Evolutionary conservation across 2,329 filamentous ascomycete species (phyloP).

Genomic region (Aspergillus fructus): DNA sequence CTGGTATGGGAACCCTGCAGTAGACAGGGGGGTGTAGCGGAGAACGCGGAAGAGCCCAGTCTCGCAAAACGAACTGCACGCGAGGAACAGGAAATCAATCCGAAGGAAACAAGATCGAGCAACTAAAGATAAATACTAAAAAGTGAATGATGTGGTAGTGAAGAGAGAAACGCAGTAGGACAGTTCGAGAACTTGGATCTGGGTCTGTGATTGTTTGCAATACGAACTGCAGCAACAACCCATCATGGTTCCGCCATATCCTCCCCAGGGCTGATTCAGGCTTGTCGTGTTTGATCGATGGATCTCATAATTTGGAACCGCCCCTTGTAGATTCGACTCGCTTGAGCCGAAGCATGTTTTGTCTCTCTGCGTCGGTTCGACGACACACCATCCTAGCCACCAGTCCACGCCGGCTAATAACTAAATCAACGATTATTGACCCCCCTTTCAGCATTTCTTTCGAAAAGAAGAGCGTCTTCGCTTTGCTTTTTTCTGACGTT

Average conservation of each 20-base stretch:
- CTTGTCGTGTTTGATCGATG: neutral
- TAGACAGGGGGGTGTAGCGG: slow-evolving; percentile 2
- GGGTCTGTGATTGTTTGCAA: slow-evolving; percentile 1
- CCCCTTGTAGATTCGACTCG: neutral
- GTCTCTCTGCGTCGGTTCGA: neutral
- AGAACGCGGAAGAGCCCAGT: neutral
- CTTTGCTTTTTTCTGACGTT: neutral
- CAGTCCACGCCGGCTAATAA: neutral
- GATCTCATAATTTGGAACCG: neutral
- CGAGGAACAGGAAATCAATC: slow-evolving; percentile 6
- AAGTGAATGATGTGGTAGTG: slow-evolving; percentile 16
- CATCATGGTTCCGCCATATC: neutral
- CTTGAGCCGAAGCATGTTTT: neutral
- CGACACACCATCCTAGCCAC: neutral
- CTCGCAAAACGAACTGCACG: neutral
- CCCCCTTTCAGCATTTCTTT: neutral
- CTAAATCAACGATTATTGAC: neutral
- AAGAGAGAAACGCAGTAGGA: slow-evolving; percentile 20
- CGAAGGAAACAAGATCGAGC: neutral
- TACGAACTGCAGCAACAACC: neutral
- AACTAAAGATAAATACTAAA: slow-evolving; percentile 1
- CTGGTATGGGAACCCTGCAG: slow-evolving; percentile 12
- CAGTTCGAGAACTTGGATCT: neutral
- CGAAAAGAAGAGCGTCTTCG: too few species aligned
- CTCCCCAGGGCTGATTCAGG: neutral